phyloP scores from a whole-genome alignment of 2,329 filamentous ascomycete genomes.

The Leptographium galeiforme region DNA sequence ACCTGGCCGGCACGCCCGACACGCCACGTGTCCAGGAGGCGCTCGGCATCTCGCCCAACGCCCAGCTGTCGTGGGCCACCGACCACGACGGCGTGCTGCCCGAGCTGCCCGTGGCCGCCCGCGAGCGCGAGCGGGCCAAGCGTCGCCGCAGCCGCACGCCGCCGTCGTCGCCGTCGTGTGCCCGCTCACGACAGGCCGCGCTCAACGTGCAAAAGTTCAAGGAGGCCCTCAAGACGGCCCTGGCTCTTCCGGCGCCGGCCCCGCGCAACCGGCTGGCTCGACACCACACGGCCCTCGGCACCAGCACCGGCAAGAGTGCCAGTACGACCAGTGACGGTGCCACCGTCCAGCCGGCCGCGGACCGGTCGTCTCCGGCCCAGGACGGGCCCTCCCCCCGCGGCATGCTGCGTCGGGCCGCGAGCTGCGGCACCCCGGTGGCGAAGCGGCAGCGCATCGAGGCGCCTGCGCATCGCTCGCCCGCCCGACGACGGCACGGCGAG shows the following conservation, averaged over 20 bases:
- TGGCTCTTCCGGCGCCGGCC: slow-evolving; percentile 45
- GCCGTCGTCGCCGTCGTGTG: slow-evolving; percentile 47
- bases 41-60: slow-evolving; percentile 41
- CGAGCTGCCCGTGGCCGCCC: slow-evolving; percentile 30
- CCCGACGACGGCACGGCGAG: background rate
- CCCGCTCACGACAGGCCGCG: slow-evolving; percentile 28
- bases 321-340: background rate
- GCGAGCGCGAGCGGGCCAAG: slow-evolving; percentile 42
- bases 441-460: slow-evolving; percentile 51
- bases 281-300: slow-evolving; percentile 3
- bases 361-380: slow-evolving; percentile 20
- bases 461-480: background rate
- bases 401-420: slow-evolving; percentile 47
- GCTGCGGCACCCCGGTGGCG: slow-evolving; percentile 57
- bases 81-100: slow-evolving; percentile 17
- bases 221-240: slow-evolving; percentile 48
- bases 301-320: background rate
- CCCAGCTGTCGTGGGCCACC: slow-evolving; percentile 49
- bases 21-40: slow-evolving; percentile 22
- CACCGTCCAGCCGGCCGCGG: background rate
- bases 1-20: slow-evolving; percentile 36
- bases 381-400: slow-evolving; percentile 18
- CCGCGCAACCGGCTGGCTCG: slow-evolving; percentile 4
- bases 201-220: slow-evolving; percentile 47
- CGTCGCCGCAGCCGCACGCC: slow-evolving; percentile 64